phyloP scores from a whole-genome alignment of 1,139 yeast genomes.

The Yamadazyma taylorii region DNA sequence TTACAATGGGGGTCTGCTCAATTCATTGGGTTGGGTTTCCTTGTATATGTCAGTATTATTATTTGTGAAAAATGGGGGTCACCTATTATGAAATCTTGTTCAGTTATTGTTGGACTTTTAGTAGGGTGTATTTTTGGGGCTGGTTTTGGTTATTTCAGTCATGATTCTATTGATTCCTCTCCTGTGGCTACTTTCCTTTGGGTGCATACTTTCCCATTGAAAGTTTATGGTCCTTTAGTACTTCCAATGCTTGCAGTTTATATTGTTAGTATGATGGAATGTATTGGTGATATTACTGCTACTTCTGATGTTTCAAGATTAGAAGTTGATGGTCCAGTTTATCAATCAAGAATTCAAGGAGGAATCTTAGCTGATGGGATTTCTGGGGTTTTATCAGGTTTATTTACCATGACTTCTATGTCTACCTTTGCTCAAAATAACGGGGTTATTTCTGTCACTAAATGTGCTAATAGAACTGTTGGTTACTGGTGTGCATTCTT shows the following conservation, averaged over 20 bases:
- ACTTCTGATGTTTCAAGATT: constrained; percentile 82
- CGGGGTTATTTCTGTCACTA: constrained; percentile 85
- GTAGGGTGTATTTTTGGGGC: constrained; percentile 89
- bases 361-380: constrained; percentile 80
- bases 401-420: constrained; percentile 74
- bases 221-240: constrained; percentile 76
- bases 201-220: constrained; percentile 75
- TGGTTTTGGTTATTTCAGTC: constrained; percentile 76
- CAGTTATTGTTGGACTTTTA: constrained; percentile 75
- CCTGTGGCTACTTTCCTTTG: constrained; percentile 80
- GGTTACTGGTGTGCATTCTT: constrained; percentile 88
- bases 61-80: constrained; percentile 81
- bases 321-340: constrained; percentile 72
- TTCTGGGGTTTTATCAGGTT: constrained; percentile 68
- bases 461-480: constrained; percentile 78
- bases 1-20: constrained; percentile 77
- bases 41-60: constrained; percentile 69
- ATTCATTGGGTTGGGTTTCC: constrained; percentile 79
- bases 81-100: constrained; percentile 88
- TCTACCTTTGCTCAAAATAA: constrained; percentile 88
- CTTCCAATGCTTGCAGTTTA: constrained; percentile 80
- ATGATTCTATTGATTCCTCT: constrained; percentile 54
- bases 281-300: constrained; percentile 87
- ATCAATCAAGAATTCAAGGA: constrained; percentile 83
- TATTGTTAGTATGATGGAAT: constrained; percentile 77